Evolutionary conservation across 768 basidiomycete genomes (phyloP).

Genomic region (Lentinus tigrinus): DNA sequence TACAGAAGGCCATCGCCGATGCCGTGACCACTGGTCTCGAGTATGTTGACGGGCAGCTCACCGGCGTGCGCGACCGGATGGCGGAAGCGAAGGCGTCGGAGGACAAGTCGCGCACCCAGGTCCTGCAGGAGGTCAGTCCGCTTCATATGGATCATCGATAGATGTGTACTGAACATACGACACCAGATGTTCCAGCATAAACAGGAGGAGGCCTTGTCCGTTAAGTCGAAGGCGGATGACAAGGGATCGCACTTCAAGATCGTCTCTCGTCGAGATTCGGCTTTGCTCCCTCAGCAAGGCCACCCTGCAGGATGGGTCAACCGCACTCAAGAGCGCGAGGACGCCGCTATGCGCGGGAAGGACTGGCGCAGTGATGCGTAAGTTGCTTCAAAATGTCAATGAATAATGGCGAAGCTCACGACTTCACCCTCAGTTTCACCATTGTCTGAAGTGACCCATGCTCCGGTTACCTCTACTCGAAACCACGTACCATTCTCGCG

Average conservation of each 20-base stretch:
- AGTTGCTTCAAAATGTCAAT: conserved; percentile 14
- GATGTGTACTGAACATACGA: not conserved
- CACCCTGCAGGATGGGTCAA: conserved; percentile 75
- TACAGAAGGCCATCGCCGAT: conserved; percentile 59
- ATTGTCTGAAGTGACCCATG: conserved; percentile 5
- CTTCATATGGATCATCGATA: not conserved
- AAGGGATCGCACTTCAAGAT: conserved; percentile 75
- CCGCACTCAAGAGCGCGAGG: conserved; percentile 45
- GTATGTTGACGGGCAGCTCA: conserved; percentile 87
- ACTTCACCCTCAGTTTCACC: conserved; percentile 3
- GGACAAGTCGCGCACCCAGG: conserved; percentile 44
- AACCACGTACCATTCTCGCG: not conserved
- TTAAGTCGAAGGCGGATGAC: conserved; percentile 42
- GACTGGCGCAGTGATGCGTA: conserved; percentile 58
- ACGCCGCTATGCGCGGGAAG: conserved; percentile 40
- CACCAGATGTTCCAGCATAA: conserved; percentile 58
- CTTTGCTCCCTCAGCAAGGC: conserved; percentile 60
- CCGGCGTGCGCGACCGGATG: conserved; percentile 81
- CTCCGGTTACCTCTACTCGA: not conserved
- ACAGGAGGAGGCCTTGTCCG: conserved; percentile 44
- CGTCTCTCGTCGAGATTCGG: conserved; percentile 65
- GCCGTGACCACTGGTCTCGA: conserved; percentile 80
- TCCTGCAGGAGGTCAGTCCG: conserved; percentile 54
- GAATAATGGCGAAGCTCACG: not conserved
- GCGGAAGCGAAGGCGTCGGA: conserved; percentile 54